These are phyloP conservation scores for Scedosporium apiospermum DNA, from an alignment of 2,329 filamentous ascomycete species.

Conservation along the genomic window DNA sequence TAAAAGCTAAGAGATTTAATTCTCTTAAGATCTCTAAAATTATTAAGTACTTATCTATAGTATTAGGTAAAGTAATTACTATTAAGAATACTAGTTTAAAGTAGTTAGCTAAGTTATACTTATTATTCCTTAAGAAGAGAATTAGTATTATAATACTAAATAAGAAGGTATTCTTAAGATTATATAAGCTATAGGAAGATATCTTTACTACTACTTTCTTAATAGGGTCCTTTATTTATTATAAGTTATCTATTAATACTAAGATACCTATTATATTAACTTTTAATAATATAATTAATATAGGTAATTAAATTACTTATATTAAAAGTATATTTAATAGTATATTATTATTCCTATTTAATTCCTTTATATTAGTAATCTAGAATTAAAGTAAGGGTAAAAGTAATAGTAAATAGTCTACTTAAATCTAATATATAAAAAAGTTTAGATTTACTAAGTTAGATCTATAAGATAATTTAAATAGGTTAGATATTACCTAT, in stretches of 20 bases:
- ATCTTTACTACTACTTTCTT: constrained; percentile 69
- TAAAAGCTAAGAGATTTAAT: no score
- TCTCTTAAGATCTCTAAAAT: no score
- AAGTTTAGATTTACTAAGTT: constrained; percentile 87
- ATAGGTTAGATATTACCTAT: constrained; percentile 82
- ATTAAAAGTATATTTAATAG: constrained; percentile 97
- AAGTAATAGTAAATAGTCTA: constrained; percentile 73
- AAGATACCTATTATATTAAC: constrained; percentile 91
- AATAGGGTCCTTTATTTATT: constrained; percentile 75
- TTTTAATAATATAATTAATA: constrained; percentile 85
- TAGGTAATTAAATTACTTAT: constrained; percentile 80
- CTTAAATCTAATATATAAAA: constrained; percentile 87
- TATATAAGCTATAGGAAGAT: constrained; percentile 71
- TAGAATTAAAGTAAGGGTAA: no score
- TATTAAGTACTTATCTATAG: no score
- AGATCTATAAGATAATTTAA: constrained; percentile 76
- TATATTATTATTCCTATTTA: constrained; percentile 97
- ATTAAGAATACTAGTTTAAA: constrained; percentile 96
- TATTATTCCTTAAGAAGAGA: constrained; percentile 67
- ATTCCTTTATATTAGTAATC: constrained; percentile 84
- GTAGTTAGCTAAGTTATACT: constrained; percentile 75
- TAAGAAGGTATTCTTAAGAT: constrained; percentile 93
- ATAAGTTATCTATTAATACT: constrained; percentile 90
- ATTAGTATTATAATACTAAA: constrained; percentile 93
- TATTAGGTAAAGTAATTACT: no score